Evolutionary conservation across 2,329 filamentous ascomycete species (phyloP).

Genomic region (Verticillium albo-atrum): DNA sequence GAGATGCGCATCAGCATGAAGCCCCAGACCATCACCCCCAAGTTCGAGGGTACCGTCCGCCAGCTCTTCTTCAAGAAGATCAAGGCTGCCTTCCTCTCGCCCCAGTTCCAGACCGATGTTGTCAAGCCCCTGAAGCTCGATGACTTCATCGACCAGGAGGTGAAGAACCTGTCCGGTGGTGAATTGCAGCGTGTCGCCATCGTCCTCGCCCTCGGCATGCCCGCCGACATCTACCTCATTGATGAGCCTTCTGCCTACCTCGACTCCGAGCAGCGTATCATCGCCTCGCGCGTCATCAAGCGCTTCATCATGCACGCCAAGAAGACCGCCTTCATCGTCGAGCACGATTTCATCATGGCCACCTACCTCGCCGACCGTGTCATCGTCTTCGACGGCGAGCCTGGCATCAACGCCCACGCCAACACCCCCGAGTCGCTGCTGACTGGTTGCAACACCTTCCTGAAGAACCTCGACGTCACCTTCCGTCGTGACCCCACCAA

Average conservation of each 20-base stretch:
- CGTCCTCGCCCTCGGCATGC: conserved; percentile 89
- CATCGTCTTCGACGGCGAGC: conserved; percentile 96
- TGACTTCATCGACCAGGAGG: conserved; percentile 99
- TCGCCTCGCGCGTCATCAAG: conserved; percentile 96
- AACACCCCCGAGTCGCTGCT: conserved; percentile 88
- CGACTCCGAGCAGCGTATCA: conserved; percentile 98
- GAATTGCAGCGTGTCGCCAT: conserved; percentile 99
- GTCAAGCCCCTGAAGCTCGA: conserved; percentile 99
- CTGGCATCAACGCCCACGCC: conserved; percentile 81
- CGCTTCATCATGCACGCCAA: conserved; percentile 99
- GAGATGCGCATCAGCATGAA: conserved; percentile 99
- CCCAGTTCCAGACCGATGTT: conserved; percentile 98
- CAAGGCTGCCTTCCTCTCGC: conserved; percentile 91
- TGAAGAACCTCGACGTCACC: conserved; percentile 95
- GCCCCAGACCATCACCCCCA: conserved; percentile 98
- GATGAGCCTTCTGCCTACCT: conserved; percentile 97
- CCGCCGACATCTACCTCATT: conserved; percentile 97
- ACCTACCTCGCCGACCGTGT: conserved; percentile 79
- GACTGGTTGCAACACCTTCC: conserved; percentile 92
- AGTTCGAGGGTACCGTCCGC: conserved; percentile 93
- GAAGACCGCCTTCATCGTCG: conserved; percentile 98
- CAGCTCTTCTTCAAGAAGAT: conserved; percentile 99
- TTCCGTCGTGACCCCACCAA: conserved; percentile 98
- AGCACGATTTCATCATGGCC: conserved; percentile 99
- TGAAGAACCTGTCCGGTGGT: conserved; percentile 98